A percentile compares a stretch with the other conserved stretches of the same genome.
Evolutionary conservation across 768 basidiomycete genomes (phyloP).

Genomic region (Crepidotus variabilis): DNA sequence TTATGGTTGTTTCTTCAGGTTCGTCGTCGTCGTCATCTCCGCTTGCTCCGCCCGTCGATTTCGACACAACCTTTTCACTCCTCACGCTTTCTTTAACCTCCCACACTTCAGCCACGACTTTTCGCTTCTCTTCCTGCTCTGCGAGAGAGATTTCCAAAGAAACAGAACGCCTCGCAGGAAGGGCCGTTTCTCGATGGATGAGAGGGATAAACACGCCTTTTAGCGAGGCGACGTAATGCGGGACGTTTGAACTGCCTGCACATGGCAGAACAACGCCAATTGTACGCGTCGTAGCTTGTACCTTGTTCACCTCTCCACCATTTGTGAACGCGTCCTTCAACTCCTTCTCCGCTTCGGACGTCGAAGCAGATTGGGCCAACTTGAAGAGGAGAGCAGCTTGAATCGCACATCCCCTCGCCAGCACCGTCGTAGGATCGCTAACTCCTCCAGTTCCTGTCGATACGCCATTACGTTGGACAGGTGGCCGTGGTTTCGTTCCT

Average conservation of each 20-base stretch:
- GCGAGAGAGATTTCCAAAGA: conserved; percentile 52
- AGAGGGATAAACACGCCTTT: conserved; percentile 66
- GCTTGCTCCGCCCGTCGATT: conserved; percentile 42
- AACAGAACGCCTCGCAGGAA: conserved; percentile 63
- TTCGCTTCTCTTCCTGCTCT: conserved; percentile 31
- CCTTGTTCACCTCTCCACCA: conserved; percentile 31
- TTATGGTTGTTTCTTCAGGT: conserved; percentile 58
- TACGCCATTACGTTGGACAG: conserved; percentile 54
- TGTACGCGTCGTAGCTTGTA: conserved; percentile 44
- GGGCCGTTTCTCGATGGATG: conserved; percentile 65
- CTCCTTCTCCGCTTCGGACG: conserved; percentile 44
- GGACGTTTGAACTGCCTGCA: conserved; percentile 39
- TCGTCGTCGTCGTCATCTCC: conserved; percentile 39
- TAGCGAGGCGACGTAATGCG: conserved; percentile 17
- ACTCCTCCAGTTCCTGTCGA: conserved; percentile 69
- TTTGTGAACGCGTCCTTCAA: conserved; percentile 45
- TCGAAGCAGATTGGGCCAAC: conserved; percentile 31
- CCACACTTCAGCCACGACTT: conserved; percentile 71
- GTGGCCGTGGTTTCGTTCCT: too few species aligned
- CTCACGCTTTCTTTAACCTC: conserved; percentile 69
- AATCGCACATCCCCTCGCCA: conserved; percentile 73
- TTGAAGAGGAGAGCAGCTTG: conserved; percentile 60
- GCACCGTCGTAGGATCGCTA: conserved; percentile 75
- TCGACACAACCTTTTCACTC: conserved; percentile 48
- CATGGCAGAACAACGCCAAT: conserved; percentile 63